Evolutionary conservation across 2,329 filamentous ascomycete species (phyloP), one percentile per base, ranked within the genome.

Genomic region (Paracorniculantispora psalliotae): DNA sequence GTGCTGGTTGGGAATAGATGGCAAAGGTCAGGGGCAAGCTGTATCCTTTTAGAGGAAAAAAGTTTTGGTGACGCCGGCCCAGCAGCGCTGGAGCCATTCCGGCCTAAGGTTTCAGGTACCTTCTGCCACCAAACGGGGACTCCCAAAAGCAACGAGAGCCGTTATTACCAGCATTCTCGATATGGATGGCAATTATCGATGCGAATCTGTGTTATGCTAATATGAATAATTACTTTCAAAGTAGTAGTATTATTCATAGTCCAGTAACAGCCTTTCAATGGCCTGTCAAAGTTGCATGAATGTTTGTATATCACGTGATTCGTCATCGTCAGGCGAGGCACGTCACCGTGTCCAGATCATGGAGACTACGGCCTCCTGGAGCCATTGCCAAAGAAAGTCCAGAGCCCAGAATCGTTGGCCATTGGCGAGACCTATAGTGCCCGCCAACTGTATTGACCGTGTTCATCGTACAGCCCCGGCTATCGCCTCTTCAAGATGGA

Each of bases 401-500:
- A 19, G 7, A 35, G 37, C 33, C 55, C n/a, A 4, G n/a, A 25
- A 30, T 19, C 12, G 37, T 19, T 50, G 26, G 55, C 55, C 55
- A 57, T 51, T 57, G 55, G 46, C 46, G 37, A 51, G 25, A 50
- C 13, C 17, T 15, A 25, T 13, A 50, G 35, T n/a, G 15, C 19
- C 28, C 17, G 35, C 12, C 47, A 28, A 41, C 37, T 1, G n/a
- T 43, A 9, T 3, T 28, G 26, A 44, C 2, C 19, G 4, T 43
- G 17, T 30, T 12, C 2, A 26, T 26, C 37, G 15, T 4, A 30
- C n/a, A 7, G 28, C 10, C 19, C 5, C 19, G 21, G 13, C 13
- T 23, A 21, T 6, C n/a, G 35, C 4, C n/a, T 25, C 37, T 35
- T 44, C 74, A 78, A 72, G 67, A 96, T 96, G 92, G 91, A 97